Percentiles rank a stretch among this genome's conserved stretches.
phyloP scores from a whole-genome alignment of 2,329 filamentous ascomycete genomes.

The Raffaelea arxii region DNA sequence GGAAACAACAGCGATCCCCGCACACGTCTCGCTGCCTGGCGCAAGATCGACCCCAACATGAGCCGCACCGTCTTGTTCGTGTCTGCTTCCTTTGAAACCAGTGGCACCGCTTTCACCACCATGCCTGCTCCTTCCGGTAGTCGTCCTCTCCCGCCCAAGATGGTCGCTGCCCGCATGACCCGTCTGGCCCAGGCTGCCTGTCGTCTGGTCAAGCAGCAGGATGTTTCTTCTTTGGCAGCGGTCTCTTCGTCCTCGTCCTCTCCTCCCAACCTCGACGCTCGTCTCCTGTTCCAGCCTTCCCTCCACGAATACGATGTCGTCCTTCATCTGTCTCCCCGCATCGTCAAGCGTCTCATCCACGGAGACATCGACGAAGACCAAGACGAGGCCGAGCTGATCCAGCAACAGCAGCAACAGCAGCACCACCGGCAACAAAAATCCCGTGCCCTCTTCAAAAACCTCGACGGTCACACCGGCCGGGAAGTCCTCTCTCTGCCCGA shows the following conservation, averaged over 20 bases:
- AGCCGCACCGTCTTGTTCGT: conserved; percentile 74
- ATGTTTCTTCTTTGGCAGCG: conserved; percentile 10
- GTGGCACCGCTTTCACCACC: conserved; percentile 77
- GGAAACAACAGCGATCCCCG: conserved; percentile 5
- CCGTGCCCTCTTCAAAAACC: conserved; percentile 65
- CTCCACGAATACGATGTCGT: conserved; percentile 76
- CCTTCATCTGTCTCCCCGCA: conserved; percentile 57
- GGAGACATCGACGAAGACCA: conserved; percentile 21
- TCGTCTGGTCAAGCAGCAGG: conserved; percentile 45
- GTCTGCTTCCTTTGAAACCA: conserved; percentile 67
- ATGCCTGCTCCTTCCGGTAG: conserved; percentile 24
- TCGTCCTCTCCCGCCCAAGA: conserved; percentile 53
- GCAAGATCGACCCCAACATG: conserved; percentile 80
- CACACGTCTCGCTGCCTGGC: conserved; percentile 71
- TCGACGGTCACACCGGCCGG: conserved; percentile 48
- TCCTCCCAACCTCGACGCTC: conserved; percentile 37
- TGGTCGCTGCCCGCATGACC: conserved; percentile 77
- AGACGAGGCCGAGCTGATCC: not conserved
- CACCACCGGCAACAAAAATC: not conserved
- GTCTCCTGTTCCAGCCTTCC: conserved; percentile 61
- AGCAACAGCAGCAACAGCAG: conserved; percentile 3
- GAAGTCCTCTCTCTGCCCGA: conserved; percentile 40
- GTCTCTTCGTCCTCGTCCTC: not conserved
- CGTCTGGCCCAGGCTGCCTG: conserved; percentile 69
- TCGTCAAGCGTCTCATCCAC: conserved; percentile 30